Conservation (phyloP, 176 grass and related monocot species). For the barley (Hordeum vulgare) region DNA sequence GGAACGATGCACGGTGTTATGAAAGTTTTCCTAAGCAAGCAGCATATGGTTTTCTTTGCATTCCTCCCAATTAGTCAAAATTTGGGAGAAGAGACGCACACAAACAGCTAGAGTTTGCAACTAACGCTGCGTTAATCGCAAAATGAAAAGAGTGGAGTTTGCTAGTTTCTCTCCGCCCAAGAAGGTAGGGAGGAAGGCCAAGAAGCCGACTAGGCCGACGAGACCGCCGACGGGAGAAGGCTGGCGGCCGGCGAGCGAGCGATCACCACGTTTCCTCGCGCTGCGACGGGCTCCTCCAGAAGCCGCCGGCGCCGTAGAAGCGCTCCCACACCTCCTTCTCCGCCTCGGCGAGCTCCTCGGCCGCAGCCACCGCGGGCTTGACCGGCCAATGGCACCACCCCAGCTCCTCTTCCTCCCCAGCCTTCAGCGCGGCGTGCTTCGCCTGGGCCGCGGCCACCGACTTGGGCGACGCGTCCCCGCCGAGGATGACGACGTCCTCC, state of each 20-base stretch:
- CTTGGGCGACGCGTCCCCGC: background rate
- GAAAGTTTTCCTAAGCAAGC: background rate
- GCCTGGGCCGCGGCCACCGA: background rate
- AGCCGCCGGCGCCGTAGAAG: conserved; percentile 72
- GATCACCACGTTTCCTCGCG: conserved; percentile 28
- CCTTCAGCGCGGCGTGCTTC: background rate
- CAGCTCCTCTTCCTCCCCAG: background rate
- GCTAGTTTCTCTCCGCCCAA: conserved; percentile 3
- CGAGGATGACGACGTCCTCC: conserved; percentile 10
- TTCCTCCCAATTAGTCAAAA: conserved; percentile 1
- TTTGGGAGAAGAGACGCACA: background rate
- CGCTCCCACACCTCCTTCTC: conserved; percentile 59
- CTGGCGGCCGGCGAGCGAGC: background rate
- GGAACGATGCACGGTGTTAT: background rate
- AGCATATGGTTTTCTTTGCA: background rate
- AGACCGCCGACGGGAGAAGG: background rate
- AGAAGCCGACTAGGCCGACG: conserved; percentile 4
- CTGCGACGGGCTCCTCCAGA: conserved; percentile 79
- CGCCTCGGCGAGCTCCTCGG: conserved; percentile 21
- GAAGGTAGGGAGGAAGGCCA: background rate
- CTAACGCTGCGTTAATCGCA: background rate
- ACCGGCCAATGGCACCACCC: background rate
- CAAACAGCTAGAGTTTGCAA: background rate
- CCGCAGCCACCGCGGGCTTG: background rate
- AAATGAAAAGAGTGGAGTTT: background rate